Evolutionary conservation across 306 rosid genomes (phyloP).

Genomic region (Crataegus laevigata): DNA sequence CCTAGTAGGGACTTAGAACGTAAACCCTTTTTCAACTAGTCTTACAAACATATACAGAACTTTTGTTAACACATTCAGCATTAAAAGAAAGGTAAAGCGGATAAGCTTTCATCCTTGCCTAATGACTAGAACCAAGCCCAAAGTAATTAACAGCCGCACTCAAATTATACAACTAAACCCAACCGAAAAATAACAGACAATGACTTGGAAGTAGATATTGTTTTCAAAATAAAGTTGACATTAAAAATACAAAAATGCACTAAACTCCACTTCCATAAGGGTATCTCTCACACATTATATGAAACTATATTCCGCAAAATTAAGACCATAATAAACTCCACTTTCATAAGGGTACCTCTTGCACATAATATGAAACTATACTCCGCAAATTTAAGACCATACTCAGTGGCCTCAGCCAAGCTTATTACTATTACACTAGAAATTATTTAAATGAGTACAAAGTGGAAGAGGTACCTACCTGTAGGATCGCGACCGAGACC

Average conservation of each 20-base stretch:
- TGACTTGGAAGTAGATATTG: not conserved
- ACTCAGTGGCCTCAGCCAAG: not conserved
- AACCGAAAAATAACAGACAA: not conserved
- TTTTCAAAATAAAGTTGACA: not conserved
- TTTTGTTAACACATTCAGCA: not conserved
- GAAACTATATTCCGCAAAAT: not conserved
- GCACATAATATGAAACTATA: not conserved
- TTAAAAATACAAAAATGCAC: not conserved
- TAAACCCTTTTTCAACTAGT: not conserved
- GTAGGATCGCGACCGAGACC: conserved; percentile 56
- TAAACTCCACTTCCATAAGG: not conserved
- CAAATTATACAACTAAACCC: not conserved
- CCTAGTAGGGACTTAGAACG: not conserved
- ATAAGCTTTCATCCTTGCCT: not conserved
- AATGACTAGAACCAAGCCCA: not conserved
- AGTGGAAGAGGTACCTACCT: conserved; percentile 38
- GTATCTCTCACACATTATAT: not conserved
- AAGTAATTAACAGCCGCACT: not conserved
- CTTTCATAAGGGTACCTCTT: not conserved
- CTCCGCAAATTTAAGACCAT: not conserved
- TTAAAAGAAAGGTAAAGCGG: not conserved
- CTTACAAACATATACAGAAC: not conserved
- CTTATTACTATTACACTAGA: not conserved
- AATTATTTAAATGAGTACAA: not conserved
- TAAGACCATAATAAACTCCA: not conserved